A percentile compares a stretch with the other conserved stretches of the same genome.
Conservation (phyloP, 768 basidiomycete species). For the Macrolepiota dolichaula region DNA sequence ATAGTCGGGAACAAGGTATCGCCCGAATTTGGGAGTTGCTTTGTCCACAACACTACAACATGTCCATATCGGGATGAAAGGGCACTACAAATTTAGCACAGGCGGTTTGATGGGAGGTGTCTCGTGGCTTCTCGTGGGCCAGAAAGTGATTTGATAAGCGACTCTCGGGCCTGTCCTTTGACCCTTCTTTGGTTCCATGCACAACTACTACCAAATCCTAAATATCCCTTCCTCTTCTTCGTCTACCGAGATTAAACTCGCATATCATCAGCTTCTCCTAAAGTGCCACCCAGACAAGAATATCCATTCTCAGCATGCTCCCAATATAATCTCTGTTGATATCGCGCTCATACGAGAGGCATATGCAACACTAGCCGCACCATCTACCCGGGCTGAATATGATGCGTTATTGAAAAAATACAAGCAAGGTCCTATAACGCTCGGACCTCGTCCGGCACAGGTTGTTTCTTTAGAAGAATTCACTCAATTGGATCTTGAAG, state of each 20-base stretch:
- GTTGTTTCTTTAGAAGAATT: constrained; percentile 75
- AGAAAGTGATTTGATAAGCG: neutral
- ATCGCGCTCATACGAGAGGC: constrained; percentile 67
- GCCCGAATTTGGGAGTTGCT: constrained; percentile 10
- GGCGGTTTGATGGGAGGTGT: too few relatives aligned
- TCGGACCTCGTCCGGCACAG: constrained; percentile 67
- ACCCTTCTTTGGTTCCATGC: neutral
- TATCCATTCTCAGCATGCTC: neutral
- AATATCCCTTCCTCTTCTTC: constrained; percentile 47
- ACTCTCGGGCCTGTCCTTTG: neutral
- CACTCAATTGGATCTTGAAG: constrained; percentile 22
- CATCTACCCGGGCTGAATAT: constrained; percentile 45
- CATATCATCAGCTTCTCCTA: constrained; percentile 65
- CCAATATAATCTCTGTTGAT: constrained; percentile 28
- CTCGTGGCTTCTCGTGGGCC: neutral
- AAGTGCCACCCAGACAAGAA: constrained; percentile 55
- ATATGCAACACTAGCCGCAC: constrained; percentile 55
- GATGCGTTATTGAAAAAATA: constrained; percentile 31
- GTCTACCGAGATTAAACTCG: constrained; percentile 56
- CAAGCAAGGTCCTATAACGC: constrained; percentile 3
- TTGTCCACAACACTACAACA: constrained; percentile 15
- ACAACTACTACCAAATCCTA: constrained; percentile 63
- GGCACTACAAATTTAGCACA: neutral
- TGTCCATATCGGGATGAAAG: constrained; percentile 9
- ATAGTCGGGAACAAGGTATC: constrained; percentile 13